Percentiles rank a stretch among this genome's conserved stretches.
phyloP scores from a whole-genome alignment of 495 filamentous ascomycete genomes.

The Penicillium cinerascens region DNA sequence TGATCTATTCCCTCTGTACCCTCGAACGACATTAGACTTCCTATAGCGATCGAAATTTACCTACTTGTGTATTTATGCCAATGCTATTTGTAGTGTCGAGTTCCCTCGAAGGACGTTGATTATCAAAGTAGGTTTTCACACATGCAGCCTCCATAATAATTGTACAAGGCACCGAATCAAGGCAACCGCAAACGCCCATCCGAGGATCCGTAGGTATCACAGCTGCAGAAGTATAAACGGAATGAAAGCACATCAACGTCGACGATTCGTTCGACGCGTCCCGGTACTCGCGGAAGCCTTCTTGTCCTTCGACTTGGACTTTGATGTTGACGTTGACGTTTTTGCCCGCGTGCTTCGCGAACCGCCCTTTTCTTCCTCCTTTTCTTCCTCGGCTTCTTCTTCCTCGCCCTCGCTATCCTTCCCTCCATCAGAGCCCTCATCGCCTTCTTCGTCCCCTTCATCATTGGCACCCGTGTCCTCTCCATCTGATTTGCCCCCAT shows the following conservation, averaged over 20 bases:
- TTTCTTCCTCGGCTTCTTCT: constrained; percentile 28
- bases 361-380: constrained; percentile 35
- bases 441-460: constrained; percentile 36
- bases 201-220: constrained; percentile 28
- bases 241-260: constrained; percentile 24
- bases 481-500: constrained; percentile 36
- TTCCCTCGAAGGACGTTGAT: neutral
- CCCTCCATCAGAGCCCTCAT: constrained; percentile 17
- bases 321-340: constrained; percentile 34
- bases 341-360: constrained; percentile 42
- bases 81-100: neutral
- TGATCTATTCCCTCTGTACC: constrained; percentile 34
- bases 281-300: constrained; percentile 27
- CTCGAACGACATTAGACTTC: constrained; percentile 44
- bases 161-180: neutral
- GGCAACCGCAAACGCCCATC: constrained; percentile 17
- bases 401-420: constrained; percentile 19
- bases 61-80: constrained; percentile 30
- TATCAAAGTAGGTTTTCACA: neutral
- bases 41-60: constrained; percentile 44
- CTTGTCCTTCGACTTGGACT: constrained; percentile 38
- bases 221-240: constrained; percentile 2
- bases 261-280: constrained; percentile 35
- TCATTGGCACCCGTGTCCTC: constrained; percentile 39
- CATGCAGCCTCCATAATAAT: neutral